These are phyloP conservation scores for Suhomyces bribrorum DNA, from an alignment of 1,139 yeast genomes.

Conservation along the genomic window DNA sequence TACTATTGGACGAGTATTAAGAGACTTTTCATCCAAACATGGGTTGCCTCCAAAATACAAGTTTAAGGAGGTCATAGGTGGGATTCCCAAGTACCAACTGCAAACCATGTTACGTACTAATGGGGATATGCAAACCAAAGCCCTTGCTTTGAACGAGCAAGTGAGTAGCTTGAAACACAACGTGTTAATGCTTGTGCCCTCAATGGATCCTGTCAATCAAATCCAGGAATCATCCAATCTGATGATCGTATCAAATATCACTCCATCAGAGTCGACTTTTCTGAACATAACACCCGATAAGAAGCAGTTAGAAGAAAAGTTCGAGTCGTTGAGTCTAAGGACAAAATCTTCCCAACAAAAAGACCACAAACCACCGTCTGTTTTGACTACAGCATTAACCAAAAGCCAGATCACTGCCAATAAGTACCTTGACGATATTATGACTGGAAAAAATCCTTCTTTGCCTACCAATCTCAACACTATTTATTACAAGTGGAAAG, in stretches of 20 bases:
- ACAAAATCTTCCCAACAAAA: conserved; percentile 1
- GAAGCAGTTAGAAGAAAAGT: conserved; percentile 25
- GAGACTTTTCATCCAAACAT: conserved; percentile 33
- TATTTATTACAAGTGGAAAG: conserved; percentile 60
- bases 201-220: conserved; percentile 2
- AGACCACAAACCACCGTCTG: neutral
- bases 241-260: conserved; percentile 20
- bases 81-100: neutral
- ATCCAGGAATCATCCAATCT: conserved; percentile 5
- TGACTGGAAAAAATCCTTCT: conserved; percentile 34
- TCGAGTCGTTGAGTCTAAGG: conserved; percentile 15
- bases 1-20: conserved; percentile 34
- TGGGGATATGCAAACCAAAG: conserved; percentile 1
- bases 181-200: conserved; percentile 15
- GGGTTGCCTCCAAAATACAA: conserved; percentile 25
- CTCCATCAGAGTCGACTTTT: conserved; percentile 32
- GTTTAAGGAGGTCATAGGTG: conserved; percentile 16
- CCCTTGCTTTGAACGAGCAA: conserved; percentile 15
- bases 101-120: conserved; percentile 3
- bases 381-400: neutral
- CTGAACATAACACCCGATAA: conserved; percentile 31
- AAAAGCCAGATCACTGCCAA: conserved; percentile 18
- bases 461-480: conserved; percentile 42
- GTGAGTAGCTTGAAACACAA: conserved; percentile 25
- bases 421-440: conserved; percentile 39